These are phyloP conservation scores for Graphilbum sp. DNA, from an alignment of 2,329 filamentous ascomycete species.

Conservation along the genomic window DNA sequence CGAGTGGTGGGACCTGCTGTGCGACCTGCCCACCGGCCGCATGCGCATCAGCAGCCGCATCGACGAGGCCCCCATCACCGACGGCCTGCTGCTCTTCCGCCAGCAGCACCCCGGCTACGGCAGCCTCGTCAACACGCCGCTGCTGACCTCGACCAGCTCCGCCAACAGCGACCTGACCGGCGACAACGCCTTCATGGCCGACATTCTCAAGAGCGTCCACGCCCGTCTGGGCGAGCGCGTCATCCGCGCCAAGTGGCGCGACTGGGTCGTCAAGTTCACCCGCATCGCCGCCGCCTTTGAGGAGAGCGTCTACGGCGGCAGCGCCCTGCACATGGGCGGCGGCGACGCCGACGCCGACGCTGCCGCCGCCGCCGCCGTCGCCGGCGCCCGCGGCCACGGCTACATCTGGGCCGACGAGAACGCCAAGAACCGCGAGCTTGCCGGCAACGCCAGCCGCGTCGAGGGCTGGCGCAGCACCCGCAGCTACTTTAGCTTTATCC, in stretches of 20 bases:
- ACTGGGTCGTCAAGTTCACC: conserved; percentile 89
- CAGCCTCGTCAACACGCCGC: conserved; percentile 25
- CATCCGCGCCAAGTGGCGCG: conserved; percentile 80
- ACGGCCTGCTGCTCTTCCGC: conserved; percentile 77
- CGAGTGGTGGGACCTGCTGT: conserved; percentile 97
- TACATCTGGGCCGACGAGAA: conserved; percentile 87
- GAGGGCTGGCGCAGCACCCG: conserved; percentile 94
- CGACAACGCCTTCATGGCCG: conserved; percentile 76
- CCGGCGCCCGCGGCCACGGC: conserved; percentile 56
- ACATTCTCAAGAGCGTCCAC: conserved; percentile 67
- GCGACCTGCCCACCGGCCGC: conserved; percentile 77
- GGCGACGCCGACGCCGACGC: conserved; percentile 45
- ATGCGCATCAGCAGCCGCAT: conserved; percentile 90
- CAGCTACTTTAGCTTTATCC: conserved; percentile 90
- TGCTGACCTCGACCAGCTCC: conserved; percentile 21
- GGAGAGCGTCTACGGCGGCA: conserved; percentile 86
- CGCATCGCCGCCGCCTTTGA: conserved; percentile 88
- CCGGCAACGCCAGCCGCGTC: conserved; percentile 80
- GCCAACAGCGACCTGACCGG: conserved; percentile 55
- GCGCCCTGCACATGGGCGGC: conserved; percentile 69
- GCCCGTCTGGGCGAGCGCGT: conserved; percentile 79
- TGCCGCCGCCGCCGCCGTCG: neutral
- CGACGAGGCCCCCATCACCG: conserved; percentile 63
- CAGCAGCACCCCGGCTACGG: conserved; percentile 51
- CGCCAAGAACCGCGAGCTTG: conserved; percentile 68